Evolutionary conservation across 2,329 filamentous ascomycete species (phyloP).

Genomic region (Colletotrichum sp.): DNA sequence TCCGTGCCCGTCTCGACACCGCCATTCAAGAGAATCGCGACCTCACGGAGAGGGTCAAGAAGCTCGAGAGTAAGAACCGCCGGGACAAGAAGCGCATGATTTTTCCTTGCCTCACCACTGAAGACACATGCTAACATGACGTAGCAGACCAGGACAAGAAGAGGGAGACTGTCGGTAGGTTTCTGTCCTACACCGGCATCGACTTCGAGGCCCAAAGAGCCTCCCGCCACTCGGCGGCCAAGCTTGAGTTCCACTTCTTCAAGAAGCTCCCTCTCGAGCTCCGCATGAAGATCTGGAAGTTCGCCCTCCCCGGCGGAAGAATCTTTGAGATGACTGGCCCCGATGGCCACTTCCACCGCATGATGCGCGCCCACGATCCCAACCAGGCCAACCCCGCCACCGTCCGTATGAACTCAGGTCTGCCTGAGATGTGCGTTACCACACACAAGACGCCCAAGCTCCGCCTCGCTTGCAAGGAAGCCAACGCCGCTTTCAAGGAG

Average conservation of each 20-base stretch:
- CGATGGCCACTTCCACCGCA: constrained; percentile 9
- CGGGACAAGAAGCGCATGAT: background rate
- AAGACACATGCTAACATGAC: background rate
- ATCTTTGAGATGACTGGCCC: constrained; percentile 13
- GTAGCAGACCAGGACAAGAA: constrained; percentile 1
- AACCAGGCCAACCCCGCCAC: background rate
- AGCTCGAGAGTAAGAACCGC: constrained; percentile 15
- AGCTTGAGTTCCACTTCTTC: constrained; percentile 8
- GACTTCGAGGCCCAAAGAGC: background rate
- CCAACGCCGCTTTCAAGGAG: constrained; percentile 9
- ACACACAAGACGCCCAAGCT: constrained; percentile 18
- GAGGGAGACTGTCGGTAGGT: background rate
- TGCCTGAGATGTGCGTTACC: constrained; percentile 7
- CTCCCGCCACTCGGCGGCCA: background rate
- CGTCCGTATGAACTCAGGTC: background rate
- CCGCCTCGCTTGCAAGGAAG: constrained; percentile 16
- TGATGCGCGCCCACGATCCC: background rate
- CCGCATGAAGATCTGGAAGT: constrained; percentile 23
- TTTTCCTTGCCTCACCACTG: background rate
- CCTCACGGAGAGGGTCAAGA: constrained; percentile 4
- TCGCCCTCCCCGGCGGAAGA: constrained; percentile 11
- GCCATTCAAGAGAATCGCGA: background rate
- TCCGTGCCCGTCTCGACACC: constrained; percentile 1
- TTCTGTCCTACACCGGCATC: background rate
- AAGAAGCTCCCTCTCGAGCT: constrained; percentile 17